Base-by-base conservation (phyloP, 495 filamentous ascomycete species). In the Pyronema omphalodes region DNA sequence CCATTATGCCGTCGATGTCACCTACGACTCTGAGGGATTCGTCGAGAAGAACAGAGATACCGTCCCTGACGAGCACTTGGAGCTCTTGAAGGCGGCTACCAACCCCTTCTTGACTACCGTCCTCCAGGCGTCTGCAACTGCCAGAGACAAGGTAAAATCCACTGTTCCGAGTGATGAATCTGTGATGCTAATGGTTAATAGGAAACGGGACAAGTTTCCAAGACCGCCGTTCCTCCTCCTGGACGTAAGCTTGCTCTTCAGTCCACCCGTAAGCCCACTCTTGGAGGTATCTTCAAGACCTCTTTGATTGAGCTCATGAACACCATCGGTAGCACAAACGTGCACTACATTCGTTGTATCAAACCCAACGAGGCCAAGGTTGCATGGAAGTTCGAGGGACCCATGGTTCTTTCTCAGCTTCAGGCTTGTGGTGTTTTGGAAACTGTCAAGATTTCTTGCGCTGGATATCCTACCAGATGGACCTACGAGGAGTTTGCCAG, bases 31-130 rank as follows among this genome's bases (percentile, higher is more conserved):
- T n/a, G 91, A 99, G 65, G 91, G 93, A 11, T 99, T 99, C 68
- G 95, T 99, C 63, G 93, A 99, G 68, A 99, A 99, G 76, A 99
- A 99, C 66, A 78, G 91, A 62, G 91, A 99, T 67, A 99, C 91
- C 23, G 91, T 99, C 44, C 91, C 91, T 6, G 91, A 99, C 67
- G 91, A 99, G 70, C 91, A 96, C 67, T 80, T 96, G 80, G 87
- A 88, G 39, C 80, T 96, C 37, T 75, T 99, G 55, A 82, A 76
- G 60, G 77, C 79, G 33, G 89, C 91, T 0, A 82, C 81, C 8
- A 96, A 94, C 64, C 70, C 69, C 41, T 99, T 99, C 72, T 74
- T 99, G 35, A 76, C 73, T 39, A 79, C 86, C 52, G 88, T 99
- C 12, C 68, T 99, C 37, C 81, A 84, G 19, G 85, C 87, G 18